Evolutionary conservation across 164 flowering plant species (phyloP), one percentile per base, ranked within the genome.

Genomic region (Annona cherimola): DNA sequence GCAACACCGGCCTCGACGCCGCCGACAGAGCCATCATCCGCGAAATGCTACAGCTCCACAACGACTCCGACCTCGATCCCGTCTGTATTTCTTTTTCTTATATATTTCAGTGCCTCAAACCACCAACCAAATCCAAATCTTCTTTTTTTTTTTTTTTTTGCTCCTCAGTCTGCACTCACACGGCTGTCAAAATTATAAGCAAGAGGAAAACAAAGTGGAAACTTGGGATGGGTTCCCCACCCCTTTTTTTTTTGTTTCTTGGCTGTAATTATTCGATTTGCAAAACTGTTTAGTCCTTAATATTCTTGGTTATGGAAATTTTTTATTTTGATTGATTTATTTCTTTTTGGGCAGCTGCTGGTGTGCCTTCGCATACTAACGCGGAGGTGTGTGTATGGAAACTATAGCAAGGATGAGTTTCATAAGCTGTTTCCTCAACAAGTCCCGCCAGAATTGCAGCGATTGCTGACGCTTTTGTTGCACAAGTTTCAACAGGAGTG

Each of bases 401-500:
- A 87, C 75, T n/a, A 77, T 43, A 76, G 60, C 59, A 89, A 83
- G 83, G 94, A 91, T 60, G 92, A 85, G 39, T 85, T 90, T 71
- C 87, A 84, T 11, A 88, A 84, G 72, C 76, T 90, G 73, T 91
- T 91, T 74, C 97, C 94, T 16, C 74, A 65, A 18, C 93, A 91
- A 74, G 94, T 91, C 40, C 72, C 73, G 63, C 91, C 91, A 54
- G 97, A 91, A 75, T 39, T 88, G 46, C 86, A 85, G 70, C 84
- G 89, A 76, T 75, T 91, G n/a, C 85, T 91, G 80, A 85, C 88
- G 1, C 86, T 91, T 71, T 63, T 91, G 81, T 80, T 91, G 66
- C 97, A 88, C 61, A 90, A 91, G 79, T 91, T 91, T 70, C 97
- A 90, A 50, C 79, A 73, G 57, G 90, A 87, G 71, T 91, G 94